phyloP scores from a whole-genome alignment of 2,329 filamentous ascomycete genomes.

The Penicillium sp. region DNA sequence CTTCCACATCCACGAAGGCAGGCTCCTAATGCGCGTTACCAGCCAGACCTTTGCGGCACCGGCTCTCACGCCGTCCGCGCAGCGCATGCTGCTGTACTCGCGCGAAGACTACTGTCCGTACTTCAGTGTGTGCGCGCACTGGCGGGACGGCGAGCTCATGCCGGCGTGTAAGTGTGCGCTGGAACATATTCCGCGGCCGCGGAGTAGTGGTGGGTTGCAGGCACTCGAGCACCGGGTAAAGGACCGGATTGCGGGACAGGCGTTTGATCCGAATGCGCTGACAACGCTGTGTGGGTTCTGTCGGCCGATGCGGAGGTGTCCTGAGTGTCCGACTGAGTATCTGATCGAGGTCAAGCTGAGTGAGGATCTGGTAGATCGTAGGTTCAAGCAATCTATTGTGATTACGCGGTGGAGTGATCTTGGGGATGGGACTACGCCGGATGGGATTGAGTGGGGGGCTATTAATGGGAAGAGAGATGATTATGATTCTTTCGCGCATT shows the following conservation, averaged over 20 bases:
- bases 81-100: conserved; percentile 51
- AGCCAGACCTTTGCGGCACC: conserved; percentile 47
- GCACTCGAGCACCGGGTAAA: conserved; percentile 38
- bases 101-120: conserved; percentile 54
- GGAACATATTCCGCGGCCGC: conserved; percentile 46
- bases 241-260: conserved; percentile 21
- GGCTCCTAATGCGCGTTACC: conserved; percentile 51
- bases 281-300: conserved; percentile 47
- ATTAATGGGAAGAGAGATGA: conserved; percentile 40
- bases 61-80: conserved; percentile 44
- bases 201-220: conserved; percentile 33
- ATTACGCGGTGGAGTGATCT: conserved; percentile 56
- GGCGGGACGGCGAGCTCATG: conserved; percentile 54
- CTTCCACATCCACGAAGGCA: conserved; percentile 47
- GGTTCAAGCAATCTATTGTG: conserved; percentile 53
- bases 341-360: conserved; percentile 52
- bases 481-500: conserved; percentile 48
- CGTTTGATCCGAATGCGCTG: conserved; percentile 38
- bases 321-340: conserved; percentile 55
- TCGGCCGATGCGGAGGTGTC: conserved; percentile 52
- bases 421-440: conserved; percentile 46
- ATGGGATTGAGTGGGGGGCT: conserved; percentile 48
- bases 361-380: conserved; percentile 44
- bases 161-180: conserved; percentile 54
- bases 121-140: conserved; percentile 56